phyloP scores from a whole-genome alignment of 75 land plant species.

The Ceratopteris richardii region DNA sequence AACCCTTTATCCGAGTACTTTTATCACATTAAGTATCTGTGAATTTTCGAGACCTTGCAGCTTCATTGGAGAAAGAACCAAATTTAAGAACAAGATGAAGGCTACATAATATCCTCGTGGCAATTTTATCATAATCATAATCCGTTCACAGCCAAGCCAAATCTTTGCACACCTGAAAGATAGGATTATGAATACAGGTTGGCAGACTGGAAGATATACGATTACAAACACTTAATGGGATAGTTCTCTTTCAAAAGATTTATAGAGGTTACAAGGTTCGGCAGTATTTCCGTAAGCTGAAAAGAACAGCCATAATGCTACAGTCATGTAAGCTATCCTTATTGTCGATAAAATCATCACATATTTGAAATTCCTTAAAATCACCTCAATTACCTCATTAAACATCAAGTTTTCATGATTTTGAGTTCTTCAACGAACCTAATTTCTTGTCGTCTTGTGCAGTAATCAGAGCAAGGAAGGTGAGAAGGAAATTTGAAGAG shows the following conservation, averaged over 20 bases:
- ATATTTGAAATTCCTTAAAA: neutral
- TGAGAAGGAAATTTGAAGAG: constrained; percentile 30
- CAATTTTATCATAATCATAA: too few relatives aligned
- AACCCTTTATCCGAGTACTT: neutral
- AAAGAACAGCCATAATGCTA: constrained; percentile 7
- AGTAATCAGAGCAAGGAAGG: constrained; percentile 50
- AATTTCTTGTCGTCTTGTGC: constrained; percentile 6
- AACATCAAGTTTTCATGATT: too few relatives aligned
- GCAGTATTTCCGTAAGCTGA: constrained; percentile 34
- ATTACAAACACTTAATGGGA: constrained; percentile 67
- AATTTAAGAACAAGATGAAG: too few relatives aligned
- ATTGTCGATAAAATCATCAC: neutral
- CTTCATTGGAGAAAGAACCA: too few relatives aligned
- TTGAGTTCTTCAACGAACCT: too few relatives aligned
- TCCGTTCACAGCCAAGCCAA: too few relatives aligned
- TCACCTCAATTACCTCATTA: too few relatives aligned
- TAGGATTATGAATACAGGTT: constrained; percentile 34
- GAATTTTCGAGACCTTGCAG: too few relatives aligned
- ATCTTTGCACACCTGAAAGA: too few relatives aligned
- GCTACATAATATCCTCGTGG: too few relatives aligned
- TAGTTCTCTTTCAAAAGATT: constrained; percentile 65
- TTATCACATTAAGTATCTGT: neutral
- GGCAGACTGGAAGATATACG: constrained; percentile 83
- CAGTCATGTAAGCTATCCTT: neutral
- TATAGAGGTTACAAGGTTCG: constrained; percentile 78